phyloP scores from a whole-genome alignment of 2,329 filamentous ascomycete species.

The Podosphaera fusca region DNA sequence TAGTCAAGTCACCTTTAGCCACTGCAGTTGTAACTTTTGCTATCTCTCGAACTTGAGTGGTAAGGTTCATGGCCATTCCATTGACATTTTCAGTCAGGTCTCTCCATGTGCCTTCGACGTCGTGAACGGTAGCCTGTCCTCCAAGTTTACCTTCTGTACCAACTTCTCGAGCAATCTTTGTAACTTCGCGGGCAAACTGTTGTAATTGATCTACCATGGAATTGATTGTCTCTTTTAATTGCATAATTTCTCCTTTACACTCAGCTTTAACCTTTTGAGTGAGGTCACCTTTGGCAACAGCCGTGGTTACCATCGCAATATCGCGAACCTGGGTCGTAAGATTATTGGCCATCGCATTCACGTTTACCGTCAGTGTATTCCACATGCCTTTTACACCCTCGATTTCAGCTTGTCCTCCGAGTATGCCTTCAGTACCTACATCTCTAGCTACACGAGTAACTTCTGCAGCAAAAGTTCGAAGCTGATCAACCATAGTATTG shows the following conservation, averaged over 20 bases:
- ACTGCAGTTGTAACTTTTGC: conserved; percentile 92
- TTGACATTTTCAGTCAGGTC: conserved; percentile 92
- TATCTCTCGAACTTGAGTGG: conserved; percentile 92
- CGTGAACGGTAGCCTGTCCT: conserved; percentile 85
- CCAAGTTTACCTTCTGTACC: conserved; percentile 86
- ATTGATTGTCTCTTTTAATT: conserved; percentile 95
- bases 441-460: conserved; percentile 65
- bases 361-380: conserved; percentile 69
- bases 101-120: conserved; percentile 92
- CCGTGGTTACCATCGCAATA: conserved; percentile 63
- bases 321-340: conserved; percentile 78
- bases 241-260: conserved; percentile 75
- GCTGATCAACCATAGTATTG: conserved; percentile 74
- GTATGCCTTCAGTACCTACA: conserved; percentile 63
- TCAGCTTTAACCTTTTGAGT: conserved; percentile 92
- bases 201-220: conserved; percentile 97
- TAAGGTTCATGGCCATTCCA: conserved; percentile 95
- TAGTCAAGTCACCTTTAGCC: conserved; percentile 76
- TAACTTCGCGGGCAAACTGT: conserved; percentile 91
- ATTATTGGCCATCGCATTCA: conserved; percentile 75
- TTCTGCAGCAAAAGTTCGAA: conserved; percentile 64
- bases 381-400: conserved; percentile 72
- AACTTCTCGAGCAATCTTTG: conserved; percentile 86
- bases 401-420: conserved; percentile 64
- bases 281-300: conserved; percentile 62